Evolutionary conservation across 129 eudicot genomes (phyloP).

Genomic region (Centrapalus pauciflorus): DNA sequence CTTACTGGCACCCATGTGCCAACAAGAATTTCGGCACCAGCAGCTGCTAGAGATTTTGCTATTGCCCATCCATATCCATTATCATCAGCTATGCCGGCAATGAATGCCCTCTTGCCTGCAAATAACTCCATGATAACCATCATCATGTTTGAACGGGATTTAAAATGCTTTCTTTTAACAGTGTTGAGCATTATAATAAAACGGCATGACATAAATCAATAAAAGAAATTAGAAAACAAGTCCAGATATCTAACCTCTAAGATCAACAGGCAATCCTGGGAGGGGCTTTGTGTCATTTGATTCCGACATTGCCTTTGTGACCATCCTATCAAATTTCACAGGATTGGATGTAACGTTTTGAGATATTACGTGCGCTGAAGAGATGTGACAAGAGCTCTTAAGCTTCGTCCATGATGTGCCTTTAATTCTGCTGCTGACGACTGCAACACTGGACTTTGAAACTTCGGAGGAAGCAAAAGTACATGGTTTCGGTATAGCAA

Average conservation of each 20-base stretch:
- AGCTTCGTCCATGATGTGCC: conserved; percentile 45
- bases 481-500: conserved; percentile 40
- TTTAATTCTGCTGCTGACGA: too few species aligned
- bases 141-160: neutral
- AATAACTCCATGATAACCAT: neutral
- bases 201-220: neutral
- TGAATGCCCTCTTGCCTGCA: conserved; percentile 92
- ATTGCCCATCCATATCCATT: conserved; percentile 99
- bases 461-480: conserved; percentile 32
- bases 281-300: conserved; percentile 49
- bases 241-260: conserved; percentile 56
- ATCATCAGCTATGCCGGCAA: conserved; percentile 96
- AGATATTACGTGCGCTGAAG: conserved; percentile 32
- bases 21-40: conserved; percentile 97
- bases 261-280: conserved; percentile 77
- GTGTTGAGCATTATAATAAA: neutral
- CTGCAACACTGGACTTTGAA: conserved; percentile 44
- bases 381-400: conserved; percentile 41
- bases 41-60: conserved; percentile 96
- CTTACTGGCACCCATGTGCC: conserved; percentile 99
- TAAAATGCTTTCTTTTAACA: neutral
- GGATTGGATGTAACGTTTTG: conserved; percentile 26
- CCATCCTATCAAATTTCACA: conserved; percentile 33
- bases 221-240: neutral
- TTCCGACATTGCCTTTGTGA: conserved; percentile 62